Evolutionary conservation across 257 asterid species (phyloP), one percentile per base, ranked within the genome.

Genomic region (Salvia splendens): DNA sequence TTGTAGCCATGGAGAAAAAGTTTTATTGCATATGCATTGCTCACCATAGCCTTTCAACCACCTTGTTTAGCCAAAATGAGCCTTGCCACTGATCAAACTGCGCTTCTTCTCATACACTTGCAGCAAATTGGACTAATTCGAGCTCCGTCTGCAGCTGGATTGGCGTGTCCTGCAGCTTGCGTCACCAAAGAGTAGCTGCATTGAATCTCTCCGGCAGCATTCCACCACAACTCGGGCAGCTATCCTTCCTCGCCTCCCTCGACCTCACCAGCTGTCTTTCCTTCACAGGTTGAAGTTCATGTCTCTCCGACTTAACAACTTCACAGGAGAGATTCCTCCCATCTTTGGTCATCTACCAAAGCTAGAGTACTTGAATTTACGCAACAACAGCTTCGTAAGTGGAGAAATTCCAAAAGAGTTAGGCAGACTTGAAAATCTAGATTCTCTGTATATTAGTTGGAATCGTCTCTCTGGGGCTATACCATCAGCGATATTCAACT

Each of bases 161-260:
- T 24, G 30, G 30, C 30, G 30, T 24, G 30, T 24, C 30, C 2
- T 24, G 30, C 30, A 24, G 30, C 30, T 24, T 24, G 30, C 30
- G 30, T 24, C 30, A 24, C 30, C 30, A 24, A 1, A 24, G 30
- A 24, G 30, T 24, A 24, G 30, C 30, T 24, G 30, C 30, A 24
- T 24, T 24, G 30, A 24, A 24, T 24, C 65, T 69, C n/a, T 42
- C 53, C 0, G 79, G 75, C 68, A 64, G 58, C 38, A 40, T 75
- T 15, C 71, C 80, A 4, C 64, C 69, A 1, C 68, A 75, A 8
- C 5, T 75, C 4, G 76, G 80, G 30, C 64, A 70, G 12, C 68
- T 75, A 5, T 62, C 75, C 2, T 75, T 75, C 48, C 79, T 75
- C 12, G 50, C 43, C 63, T 62, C 41, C 5, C 64, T 74, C 12